phyloP scores from a whole-genome alignment of 2,329 filamentous ascomycete genomes.

The Didymella lethalis region DNA sequence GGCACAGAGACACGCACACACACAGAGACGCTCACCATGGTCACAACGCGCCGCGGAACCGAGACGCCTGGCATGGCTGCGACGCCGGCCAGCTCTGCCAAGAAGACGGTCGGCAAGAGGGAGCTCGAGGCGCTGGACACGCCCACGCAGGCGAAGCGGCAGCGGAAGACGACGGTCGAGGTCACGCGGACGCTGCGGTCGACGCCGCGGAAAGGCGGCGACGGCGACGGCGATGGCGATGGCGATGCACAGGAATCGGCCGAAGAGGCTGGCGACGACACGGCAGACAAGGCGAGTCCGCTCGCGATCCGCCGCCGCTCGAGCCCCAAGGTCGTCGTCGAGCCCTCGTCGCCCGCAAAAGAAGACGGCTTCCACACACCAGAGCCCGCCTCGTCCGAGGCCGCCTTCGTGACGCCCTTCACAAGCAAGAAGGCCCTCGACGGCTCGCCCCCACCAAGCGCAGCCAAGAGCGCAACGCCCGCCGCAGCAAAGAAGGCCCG shows the following conservation, averaged over 20 bases:
- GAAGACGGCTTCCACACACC: conserved; percentile 36
- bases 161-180: conserved; percentile 31
- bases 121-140: conserved; percentile 42
- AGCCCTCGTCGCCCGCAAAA: conserved; percentile 3
- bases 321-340: conserved; percentile 37
- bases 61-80: conserved; percentile 35
- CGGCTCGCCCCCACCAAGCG: conserved; percentile 39
- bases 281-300: conserved; percentile 18
- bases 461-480: conserved; percentile 24
- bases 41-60: conserved; percentile 46
- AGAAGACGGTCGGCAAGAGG: conserved; percentile 38
- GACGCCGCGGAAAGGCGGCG: conserved; percentile 12
- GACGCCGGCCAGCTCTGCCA: conserved; percentile 37
- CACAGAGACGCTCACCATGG: conserved; percentile 37
- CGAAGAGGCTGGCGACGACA: conserved; percentile 25
- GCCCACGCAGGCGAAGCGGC: conserved; percentile 40
- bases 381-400: conserved; percentile 26
- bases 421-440: conserved; percentile 29
- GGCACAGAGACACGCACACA: background rate
- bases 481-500: conserved; percentile 28
- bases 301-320: conserved; percentile 34
- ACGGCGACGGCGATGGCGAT: background rate
- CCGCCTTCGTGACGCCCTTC: conserved; percentile 37
- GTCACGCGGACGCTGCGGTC: conserved; percentile 26
- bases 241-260: conserved; percentile 8